A percentile compares a stretch with the other conserved stretches of the same genome.
Evolutionary conservation across 1,139 yeast species (phyloP).

Genomic region (Hyphopichia fennica): DNA sequence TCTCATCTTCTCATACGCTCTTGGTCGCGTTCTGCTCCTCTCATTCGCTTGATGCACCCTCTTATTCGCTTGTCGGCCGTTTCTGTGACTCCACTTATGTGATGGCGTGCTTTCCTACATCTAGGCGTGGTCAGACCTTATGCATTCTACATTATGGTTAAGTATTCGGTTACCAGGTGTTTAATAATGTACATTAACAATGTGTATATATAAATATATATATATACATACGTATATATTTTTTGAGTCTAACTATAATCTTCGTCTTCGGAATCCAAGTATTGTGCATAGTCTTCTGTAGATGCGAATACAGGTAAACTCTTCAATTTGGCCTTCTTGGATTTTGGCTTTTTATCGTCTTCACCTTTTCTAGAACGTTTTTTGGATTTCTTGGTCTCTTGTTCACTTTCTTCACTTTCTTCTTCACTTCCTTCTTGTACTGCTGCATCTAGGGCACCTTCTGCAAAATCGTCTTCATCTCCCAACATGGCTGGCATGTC

Average conservation of each 20-base stretch:
- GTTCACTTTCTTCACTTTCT: slow-evolving; percentile 14
- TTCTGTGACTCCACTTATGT: too few relatives aligned
- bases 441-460: slow-evolving; percentile 15
- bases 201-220: neutral
- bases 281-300: slow-evolving; percentile 83
- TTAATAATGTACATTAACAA: too few relatives aligned
- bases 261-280: slow-evolving; percentile 65
- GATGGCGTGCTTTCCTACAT: too few relatives aligned
- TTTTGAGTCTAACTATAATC: slow-evolving; percentile 22
- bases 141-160: too few relatives aligned
- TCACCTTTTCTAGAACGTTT: slow-evolving; percentile 20
- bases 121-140: too few relatives aligned
- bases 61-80: too few relatives aligned
- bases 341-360: slow-evolving; percentile 22
- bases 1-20: too few relatives aligned
- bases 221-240: neutral
- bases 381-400: slow-evolving; percentile 13
- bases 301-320: slow-evolving; percentile 86
- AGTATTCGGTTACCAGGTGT: too few relatives aligned
- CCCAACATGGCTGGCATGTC: slow-evolving; percentile 21
- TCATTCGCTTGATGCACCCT: too few relatives aligned
- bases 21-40: too few relatives aligned
- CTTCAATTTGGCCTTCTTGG: slow-evolving; percentile 61
- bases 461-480: slow-evolving; percentile 8
- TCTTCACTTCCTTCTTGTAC: slow-evolving; percentile 19